Evolutionary conservation across 2,329 filamentous ascomycete genomes (phyloP), one percentile per base, ranked within the genome.

Genomic region (Ascochyta clinopodiicola): DNA sequence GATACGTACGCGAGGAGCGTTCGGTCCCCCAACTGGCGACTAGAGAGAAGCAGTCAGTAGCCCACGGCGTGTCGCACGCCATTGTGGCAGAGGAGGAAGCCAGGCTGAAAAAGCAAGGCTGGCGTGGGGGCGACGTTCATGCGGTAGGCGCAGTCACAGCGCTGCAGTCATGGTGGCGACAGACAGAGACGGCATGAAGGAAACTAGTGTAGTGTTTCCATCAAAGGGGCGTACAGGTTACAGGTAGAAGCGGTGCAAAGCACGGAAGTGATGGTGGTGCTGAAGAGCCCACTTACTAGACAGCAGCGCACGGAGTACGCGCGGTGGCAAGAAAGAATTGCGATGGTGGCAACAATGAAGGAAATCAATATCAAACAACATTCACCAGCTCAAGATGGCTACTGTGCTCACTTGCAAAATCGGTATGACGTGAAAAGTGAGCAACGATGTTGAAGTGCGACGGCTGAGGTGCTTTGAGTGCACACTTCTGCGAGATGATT

Each of bases 81-180:
- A 42, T 46, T n/a, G 24, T 36, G 27, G 25, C 46, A 31, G 31
- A 36, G 29, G 35, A 36, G 19, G 17, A 40, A 40, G 31, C 35
- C 38, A 42, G 47, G 38, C 35, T 43, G 60, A 56, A 60, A 56
- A 53, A 63, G 56, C 45, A 53, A 61, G 51, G 42, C 40, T 50
- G 36, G 49, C 44, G 59, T 57, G 54, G 54, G 56, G 59, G 53
- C 57, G 35, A 55, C n/a, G 42, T 48, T 43, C 48, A 45, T 39
- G 44, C 53, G 54, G 59, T 35, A 46, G 31, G 42, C 63, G 59
- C 61, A 59, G 57, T 59, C 51, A 61, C 44, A 55, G 36, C 39
- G 51, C 62, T 53, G 62, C 52, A 46, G 53, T 56, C 40, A 29
- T 42, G 42, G n/a, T 22, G 12, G 36, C 25, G 31, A 22, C 17